A percentile compares a stretch with the other conserved stretches of the same genome.
Conservation (phyloP, 1,284 basidiomycete species). For the Phellinidium pouzarii region DNA sequence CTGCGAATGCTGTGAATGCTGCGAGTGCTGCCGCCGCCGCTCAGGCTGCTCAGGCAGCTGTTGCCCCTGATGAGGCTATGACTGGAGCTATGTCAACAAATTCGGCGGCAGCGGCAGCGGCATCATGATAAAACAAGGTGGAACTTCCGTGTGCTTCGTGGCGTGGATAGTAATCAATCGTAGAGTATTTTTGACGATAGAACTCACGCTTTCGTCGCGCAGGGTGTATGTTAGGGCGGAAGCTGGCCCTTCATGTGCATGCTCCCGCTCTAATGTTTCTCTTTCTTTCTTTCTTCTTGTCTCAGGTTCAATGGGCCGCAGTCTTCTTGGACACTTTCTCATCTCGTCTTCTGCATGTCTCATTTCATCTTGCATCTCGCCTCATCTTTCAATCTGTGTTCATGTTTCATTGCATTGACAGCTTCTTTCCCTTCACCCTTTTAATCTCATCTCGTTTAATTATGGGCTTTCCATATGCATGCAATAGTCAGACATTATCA, state of each 20-base stretch:
- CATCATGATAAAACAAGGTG: neutral
- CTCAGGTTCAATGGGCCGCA: neutral
- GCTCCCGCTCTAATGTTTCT: constrained; percentile 1
- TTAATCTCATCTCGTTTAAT: neutral
- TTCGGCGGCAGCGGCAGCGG: too few species aligned
- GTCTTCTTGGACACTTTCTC: neutral
- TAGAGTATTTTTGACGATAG: neutral
- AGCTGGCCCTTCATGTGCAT: neutral
- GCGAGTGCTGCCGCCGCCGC: neutral
- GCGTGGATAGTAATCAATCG: neutral
- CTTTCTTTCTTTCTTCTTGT: constrained; percentile 2
- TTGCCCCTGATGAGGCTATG: neutral
- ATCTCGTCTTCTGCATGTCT: neutral
- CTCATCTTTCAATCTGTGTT: neutral
- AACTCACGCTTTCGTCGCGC: neutral
- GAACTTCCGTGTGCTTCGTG: neutral
- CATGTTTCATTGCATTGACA: neutral
- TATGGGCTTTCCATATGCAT: neutral
- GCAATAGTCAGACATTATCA: neutral
- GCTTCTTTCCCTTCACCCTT: neutral
- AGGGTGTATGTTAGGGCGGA: neutral
- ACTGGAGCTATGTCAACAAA: too few species aligned
- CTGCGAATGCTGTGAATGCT: neutral
- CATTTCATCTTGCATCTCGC: neutral
- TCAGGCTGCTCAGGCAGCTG: neutral